These are phyloP conservation scores for Delitschia confertaspora DNA, from an alignment of 495 filamentous ascomycete species.

Conservation along the genomic window DNA sequence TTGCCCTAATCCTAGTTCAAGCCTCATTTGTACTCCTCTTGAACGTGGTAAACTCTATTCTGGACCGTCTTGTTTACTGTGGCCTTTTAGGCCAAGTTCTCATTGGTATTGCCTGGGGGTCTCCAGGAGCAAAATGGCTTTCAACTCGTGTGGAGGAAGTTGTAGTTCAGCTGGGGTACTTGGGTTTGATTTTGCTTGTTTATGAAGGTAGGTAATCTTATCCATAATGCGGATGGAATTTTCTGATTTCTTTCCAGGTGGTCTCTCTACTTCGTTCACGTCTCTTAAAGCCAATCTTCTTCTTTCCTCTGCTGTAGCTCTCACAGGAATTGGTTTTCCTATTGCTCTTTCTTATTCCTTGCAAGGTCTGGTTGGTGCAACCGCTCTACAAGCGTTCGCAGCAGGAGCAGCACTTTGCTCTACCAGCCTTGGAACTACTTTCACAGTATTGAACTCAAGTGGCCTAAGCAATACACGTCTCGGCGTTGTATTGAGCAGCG, in stretches of 20 bases:
- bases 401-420: constrained; percentile 69
- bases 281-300: constrained; percentile 51
- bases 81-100: constrained; percentile 68
- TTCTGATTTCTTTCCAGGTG: constrained; percentile 38
- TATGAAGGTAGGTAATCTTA: constrained; percentile 47
- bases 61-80: constrained; percentile 59
- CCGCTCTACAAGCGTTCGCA: constrained; percentile 56
- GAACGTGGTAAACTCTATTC: constrained; percentile 47
- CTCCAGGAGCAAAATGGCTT: constrained; percentile 50
- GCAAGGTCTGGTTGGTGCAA: constrained; percentile 35
- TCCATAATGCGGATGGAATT: neutral
- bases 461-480: constrained; percentile 51
- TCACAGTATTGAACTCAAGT: constrained; percentile 56
- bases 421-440: constrained; percentile 72
- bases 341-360: constrained; percentile 62
- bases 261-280: constrained; percentile 54
- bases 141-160: constrained; percentile 41
- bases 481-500: constrained; percentile 59
- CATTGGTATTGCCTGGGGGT: constrained; percentile 61
- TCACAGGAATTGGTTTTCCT: constrained; percentile 55
- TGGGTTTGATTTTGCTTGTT: constrained; percentile 66
- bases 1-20: constrained; percentile 50
- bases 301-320: constrained; percentile 52
- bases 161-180: constrained; percentile 63
- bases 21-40: constrained; percentile 59